Base-by-base conservation (phyloP, 805 yeast genomes). In the Kregervanrija pseudodelftensis region DNA sequence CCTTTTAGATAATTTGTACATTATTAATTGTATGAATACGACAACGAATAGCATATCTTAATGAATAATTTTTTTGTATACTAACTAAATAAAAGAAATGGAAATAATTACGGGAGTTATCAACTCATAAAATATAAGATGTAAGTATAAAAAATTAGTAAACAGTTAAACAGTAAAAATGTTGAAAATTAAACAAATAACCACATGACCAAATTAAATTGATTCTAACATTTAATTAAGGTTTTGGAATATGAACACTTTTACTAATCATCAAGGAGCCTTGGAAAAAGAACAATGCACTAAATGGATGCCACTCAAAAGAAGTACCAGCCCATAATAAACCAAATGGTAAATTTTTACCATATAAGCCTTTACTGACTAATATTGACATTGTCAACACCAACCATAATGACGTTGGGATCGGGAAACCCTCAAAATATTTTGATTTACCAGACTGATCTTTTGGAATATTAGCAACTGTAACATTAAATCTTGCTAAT, bases 341-440 rank as follows among this genome's bases (percentile, higher is more conserved):
- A 1, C 96, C 95, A 22, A 80, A 77, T 5, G 95, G 91, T 45
- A 91, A 65, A 16, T 71, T 57, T 9, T 44, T 53, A 43, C 68
- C 72, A 41, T 61, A 63, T 60, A 55, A 51, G 37, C 68, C 74
- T 40, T 73, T 68, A 5, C 41, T 44, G 50, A 71, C 72, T 56
- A 83, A 74, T 46, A 67, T 67, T 3, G 87, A 85, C 88, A 91
- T 82, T 33, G 79, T 59, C 1, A 69, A 69, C 13, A 93, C 96
- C 61, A 91, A 72, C 41, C 75, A 68, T 53, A 93, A 70, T 34
- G 95, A 82, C 2, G 95, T 80, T 45, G 99, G 99, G 53, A 93
- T 89, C 10, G 99, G 99, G 43, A 93, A 76, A 3, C 99, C 99
- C 69, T 93, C 99, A 64, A 93, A 93, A 67, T 80, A 91, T 60